A percentile compares a stretch with the other conserved stretches of the same genome.
These are phyloP conservation scores for Rhododendron ovatum DNA, from an alignment of 148 eudicot genomes.

Conservation along the genomic window DNA sequence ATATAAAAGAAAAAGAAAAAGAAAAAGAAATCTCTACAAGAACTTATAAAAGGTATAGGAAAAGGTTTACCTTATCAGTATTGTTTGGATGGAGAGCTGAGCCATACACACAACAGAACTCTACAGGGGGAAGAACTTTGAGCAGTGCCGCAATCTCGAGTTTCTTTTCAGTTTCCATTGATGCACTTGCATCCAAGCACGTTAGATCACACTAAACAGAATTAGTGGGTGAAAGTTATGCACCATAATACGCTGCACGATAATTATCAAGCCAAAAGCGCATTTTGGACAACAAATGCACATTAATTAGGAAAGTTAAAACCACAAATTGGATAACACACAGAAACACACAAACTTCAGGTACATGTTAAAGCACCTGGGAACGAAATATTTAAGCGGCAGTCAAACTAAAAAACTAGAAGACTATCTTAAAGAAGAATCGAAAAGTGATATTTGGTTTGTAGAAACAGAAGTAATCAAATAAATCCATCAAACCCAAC, in stretches of 20 bases:
- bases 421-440: too few species aligned
- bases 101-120: conserved; percentile 88
- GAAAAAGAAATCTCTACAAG: neutral
- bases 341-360: neutral
- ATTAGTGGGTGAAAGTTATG: neutral
- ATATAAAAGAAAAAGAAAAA: too few species aligned
- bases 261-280: neutral
- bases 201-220: neutral
- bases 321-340: neutral
- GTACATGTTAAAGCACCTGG: too few species aligned
- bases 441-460: too few species aligned
- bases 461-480: too few species aligned
- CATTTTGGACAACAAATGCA: neutral
- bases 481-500: too few species aligned
- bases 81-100: conserved; percentile 88
- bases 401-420: too few species aligned
- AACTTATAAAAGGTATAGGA: neutral
- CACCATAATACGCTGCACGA: neutral
- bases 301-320: neutral
- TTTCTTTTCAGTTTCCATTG: conserved; percentile 35
- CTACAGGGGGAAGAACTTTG: conserved; percentile 80
- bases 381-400: neutral
- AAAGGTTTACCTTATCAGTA: conserved; percentile 50
- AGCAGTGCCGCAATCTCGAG: conserved; percentile 53
- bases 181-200: conserved; percentile 4